These are phyloP conservation scores for Cordyceps javanica DNA, from an alignment of 2,329 filamentous ascomycete genomes.

Conservation along the genomic window DNA sequence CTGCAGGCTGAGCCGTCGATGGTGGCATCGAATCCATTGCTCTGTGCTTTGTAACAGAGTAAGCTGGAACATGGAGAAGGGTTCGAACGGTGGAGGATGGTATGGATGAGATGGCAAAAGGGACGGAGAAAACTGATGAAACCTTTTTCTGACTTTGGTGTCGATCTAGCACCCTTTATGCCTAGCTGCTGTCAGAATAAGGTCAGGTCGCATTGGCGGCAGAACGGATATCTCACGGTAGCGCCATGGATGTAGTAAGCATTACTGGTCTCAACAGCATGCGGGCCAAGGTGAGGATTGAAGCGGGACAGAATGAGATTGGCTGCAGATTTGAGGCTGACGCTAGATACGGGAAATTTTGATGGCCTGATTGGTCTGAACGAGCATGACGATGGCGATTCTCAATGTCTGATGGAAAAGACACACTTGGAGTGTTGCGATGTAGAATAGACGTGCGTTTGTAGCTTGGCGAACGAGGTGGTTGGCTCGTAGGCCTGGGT, in stretches of 20 bases:
- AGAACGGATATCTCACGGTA: constrained; percentile 12
- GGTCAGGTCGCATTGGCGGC: constrained; percentile 12
- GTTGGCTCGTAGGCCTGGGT: background rate
- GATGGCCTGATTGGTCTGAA: background rate
- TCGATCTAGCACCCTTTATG: constrained; percentile 3
- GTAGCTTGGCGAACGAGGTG: background rate
- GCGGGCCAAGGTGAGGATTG: background rate
- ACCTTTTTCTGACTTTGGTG: constrained; percentile 2
- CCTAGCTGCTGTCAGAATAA: constrained; percentile 12
- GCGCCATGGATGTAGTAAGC: constrained; percentile 11
- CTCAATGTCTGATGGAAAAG: background rate
- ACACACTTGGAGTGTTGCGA: background rate
- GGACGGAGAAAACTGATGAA: constrained; percentile 1
- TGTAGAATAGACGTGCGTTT: background rate
- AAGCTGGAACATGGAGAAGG: background rate
- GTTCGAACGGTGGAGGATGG: background rate
- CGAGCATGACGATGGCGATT: background rate
- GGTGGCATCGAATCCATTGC: background rate
- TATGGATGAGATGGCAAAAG: background rate
- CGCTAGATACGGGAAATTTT: background rate
- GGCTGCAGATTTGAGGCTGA: background rate
- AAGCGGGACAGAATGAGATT: background rate
- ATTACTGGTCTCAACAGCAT: constrained; percentile 1
- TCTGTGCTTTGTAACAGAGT: background rate
- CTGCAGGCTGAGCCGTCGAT: background rate